Base-by-base conservation (phyloP, 108 stramenopile species). In the Skeletonema costatum region DNA sequence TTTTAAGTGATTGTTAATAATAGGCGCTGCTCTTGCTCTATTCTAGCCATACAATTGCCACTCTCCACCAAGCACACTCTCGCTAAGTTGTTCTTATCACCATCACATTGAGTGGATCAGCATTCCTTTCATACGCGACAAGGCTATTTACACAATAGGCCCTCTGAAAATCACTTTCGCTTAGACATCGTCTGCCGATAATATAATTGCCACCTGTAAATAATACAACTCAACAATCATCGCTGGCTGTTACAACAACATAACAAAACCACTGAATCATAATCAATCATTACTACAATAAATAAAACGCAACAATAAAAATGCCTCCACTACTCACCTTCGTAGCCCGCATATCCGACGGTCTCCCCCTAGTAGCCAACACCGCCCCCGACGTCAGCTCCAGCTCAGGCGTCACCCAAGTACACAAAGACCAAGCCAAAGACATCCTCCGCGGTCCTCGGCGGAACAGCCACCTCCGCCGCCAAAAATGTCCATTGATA, bases 281-380 rank as follows among this genome's bases (percentile, higher is more conserved):
- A 46, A 46, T n/a, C 44, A 46, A 46, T 21, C 53, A 25, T 21
- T 4, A 13, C 50, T 19, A n/a, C n/a, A n/a, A n/a, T n/a, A n/a
- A 46, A 3, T n/a, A 25, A n/a, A 56, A 56, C 5, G 9, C 48
- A 50, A 17, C 48, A 50, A 50, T 5, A 50, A n/a, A 58, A 36
- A 80, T 96, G 95, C 95, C 95, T 30, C 94, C 94, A 13, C 83
- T 94, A 48, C 74, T 96, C 48, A 96, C 95, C 13, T 92, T 93
- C 82, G 91, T 96, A 11, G 92, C 95, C n/a, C 89, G 95, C 13
- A 62, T 87, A 7, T 88, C 90, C 12, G 95, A 96, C 75, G 91
- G 91, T 25, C 84, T 96, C 16, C 90, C 92, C 4, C 82, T 96
- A 64, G 93, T 96, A 38, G 92, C 95, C 5, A 87, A 83, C 33